Evolutionary conservation across 2,329 filamentous ascomycete genomes (phyloP).

Genomic region (Madurella fahalii): DNA sequence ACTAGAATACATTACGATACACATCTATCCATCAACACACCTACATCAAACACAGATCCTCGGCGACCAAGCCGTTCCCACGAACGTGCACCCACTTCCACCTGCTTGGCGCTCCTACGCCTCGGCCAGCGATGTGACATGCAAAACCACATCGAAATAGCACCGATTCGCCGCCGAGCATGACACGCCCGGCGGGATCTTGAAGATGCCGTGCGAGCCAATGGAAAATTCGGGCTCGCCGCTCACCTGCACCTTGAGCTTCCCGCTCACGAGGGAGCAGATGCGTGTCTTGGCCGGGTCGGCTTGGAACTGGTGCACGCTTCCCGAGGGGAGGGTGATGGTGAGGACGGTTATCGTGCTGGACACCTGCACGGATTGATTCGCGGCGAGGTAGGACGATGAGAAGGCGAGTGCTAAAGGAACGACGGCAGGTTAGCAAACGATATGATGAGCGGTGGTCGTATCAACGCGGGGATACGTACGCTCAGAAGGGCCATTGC

Average conservation of each 20-base stretch:
- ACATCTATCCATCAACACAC: background rate
- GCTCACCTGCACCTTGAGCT: constrained; percentile 17
- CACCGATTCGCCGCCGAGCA: constrained; percentile 41
- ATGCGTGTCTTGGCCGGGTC: constrained; percentile 11
- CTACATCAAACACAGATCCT: background rate
- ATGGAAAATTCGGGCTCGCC: constrained; percentile 37
- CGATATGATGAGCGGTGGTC: background rate
- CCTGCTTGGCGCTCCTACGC: background rate
- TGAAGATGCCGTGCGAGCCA: constrained; percentile 43
- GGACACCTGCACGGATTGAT: constrained; percentile 10
- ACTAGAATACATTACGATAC: background rate
- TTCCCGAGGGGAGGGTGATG: constrained; percentile 12
- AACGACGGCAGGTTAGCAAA: background rate
- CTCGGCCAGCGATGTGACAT: constrained; percentile 27
- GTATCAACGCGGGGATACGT: background rate
- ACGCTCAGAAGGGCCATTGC: background rate
- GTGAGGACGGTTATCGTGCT: constrained; percentile 5
- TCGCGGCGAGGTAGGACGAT: constrained; percentile 10
- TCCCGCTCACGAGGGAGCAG: constrained; percentile 17
- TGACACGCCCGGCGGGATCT: constrained; percentile 35
- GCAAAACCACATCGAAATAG: constrained; percentile 43
- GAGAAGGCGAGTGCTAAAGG: constrained; percentile 13
- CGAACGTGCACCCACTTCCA: background rate
- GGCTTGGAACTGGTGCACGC: constrained; percentile 8
- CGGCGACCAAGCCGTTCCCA: background rate